Conservation (phyloP, 2,329 filamentous ascomycete species). For the Claviceps purpurea region DNA sequence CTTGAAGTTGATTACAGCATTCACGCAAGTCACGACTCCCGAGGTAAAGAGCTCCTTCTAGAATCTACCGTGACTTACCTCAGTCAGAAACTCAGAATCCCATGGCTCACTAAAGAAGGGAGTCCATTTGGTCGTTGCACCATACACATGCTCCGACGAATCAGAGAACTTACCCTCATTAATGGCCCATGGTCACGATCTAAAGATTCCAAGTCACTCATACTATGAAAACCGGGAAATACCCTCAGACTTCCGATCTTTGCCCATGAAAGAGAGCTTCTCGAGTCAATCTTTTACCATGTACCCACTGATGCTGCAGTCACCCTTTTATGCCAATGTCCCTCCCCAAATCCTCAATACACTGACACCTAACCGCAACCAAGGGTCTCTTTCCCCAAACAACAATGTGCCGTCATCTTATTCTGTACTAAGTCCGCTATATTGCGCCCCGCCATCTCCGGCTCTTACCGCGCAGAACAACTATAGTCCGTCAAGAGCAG, state of each 20-base stretch:
- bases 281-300: constrained; percentile 15
- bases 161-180: constrained; percentile 6
- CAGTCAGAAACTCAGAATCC: constrained; percentile 8
- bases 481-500: constrained; percentile 26
- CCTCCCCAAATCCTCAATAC: constrained; percentile 18
- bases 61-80: too few relatives aligned
- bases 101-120: constrained; percentile 10
- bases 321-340: constrained; percentile 15
- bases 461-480: constrained; percentile 22
- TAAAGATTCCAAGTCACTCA: background rate
- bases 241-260: constrained; percentile 4
- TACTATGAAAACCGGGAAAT: constrained; percentile 5
- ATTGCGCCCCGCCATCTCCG: constrained; percentile 20
- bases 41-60: constrained; percentile 12
- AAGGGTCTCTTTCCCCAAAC: constrained; percentile 13
- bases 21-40: constrained; percentile 12
- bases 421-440: constrained; percentile 16
- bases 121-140: constrained; percentile 13
- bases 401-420: constrained; percentile 18
- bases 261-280: constrained; percentile 8
- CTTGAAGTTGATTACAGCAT: constrained; percentile 24
- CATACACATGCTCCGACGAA: constrained; percentile 4
- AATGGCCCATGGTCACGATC: constrained; percentile 4
- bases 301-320: constrained; percentile 21
- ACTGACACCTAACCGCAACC: constrained; percentile 8